Evolutionary conservation across 768 basidiomycete species (phyloP), one percentile per base, ranked within the genome.

Genomic region (Lactifluus rugatus): DNA sequence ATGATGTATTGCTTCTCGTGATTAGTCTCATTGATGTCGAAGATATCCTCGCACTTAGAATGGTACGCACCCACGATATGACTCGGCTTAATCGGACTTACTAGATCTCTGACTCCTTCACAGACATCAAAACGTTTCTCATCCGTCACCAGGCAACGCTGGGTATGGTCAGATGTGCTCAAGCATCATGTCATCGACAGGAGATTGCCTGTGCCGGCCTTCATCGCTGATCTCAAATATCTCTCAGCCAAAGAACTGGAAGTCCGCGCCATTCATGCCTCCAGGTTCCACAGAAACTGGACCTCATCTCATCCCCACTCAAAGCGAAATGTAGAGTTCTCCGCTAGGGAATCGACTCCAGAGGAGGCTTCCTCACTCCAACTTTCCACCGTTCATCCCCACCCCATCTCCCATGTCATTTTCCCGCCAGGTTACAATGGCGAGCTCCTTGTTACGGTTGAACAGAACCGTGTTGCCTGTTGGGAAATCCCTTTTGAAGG

Each of bases 161-260:
- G 70, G 70, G 70, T 73, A 17, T 73, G 72, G 72, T 65, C 67
- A 39, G 66, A 71, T 58, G 71, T 71, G 17, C 62, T 73, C 34
- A 64, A 67, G 46, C 64, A 67, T 9, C 72, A 70, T 61, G 67
- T 72, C 62, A 65, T 71, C 9, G 63, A 68, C 57, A 66, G 63
- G 31, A 69, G 69, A 13, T 64, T 73, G 26, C 70, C 71, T 46
- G 55, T 73, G 17, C 72, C 72, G 25, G 69, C 70, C 32, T 60
- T 54, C 42, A 64, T 54, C 45, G 52, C 62, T 1, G 70, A 70
- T 55, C 58, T 71, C 52, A 67, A 67, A 53, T 56, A 60, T 34
- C 55, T 70, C 17, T 68, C 71, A 28, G 63, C 71, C 45, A 66
- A 65, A 46, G 70, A 72, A 45, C 67, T 73, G 52, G 72, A 73